A percentile compares a stretch with the other conserved stretches of the same genome.
These are phyloP conservation scores for Tetraselmis chui DNA, from an alignment of 139 green algal genomes.

Conservation along the genomic window DNA sequence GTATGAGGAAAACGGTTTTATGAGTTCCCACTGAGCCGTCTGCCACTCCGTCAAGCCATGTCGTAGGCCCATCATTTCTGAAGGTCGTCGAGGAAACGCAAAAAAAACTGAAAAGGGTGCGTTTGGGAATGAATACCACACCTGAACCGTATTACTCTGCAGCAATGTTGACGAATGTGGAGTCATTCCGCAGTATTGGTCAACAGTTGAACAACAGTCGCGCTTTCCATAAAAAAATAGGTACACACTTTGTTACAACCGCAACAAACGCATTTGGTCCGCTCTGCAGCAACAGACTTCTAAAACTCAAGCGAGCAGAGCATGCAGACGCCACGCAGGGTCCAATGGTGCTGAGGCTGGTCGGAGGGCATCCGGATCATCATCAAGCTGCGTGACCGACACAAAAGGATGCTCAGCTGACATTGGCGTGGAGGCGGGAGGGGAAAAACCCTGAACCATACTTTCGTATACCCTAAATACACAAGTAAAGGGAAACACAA, in stretches of 20 bases:
- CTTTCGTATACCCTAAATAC: too few species aligned
- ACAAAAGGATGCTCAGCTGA: background rate
- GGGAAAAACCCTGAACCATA: too few species aligned
- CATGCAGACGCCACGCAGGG: constrained; percentile 59
- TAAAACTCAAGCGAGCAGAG: constrained; percentile 26
- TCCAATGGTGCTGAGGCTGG: constrained; percentile 57
- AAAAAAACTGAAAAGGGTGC: too few species aligned
- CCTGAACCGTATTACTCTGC: too few species aligned
- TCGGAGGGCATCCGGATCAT: constrained; percentile 54
- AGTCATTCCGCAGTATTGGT: background rate
- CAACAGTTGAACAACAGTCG: too few species aligned
- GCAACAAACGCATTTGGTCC: background rate
- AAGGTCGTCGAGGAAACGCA: too few species aligned
- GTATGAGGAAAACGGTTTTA: too few species aligned
- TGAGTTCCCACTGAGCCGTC: too few species aligned
- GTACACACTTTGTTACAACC: background rate
- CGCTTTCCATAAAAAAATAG: too few species aligned
- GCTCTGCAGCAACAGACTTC: background rate
- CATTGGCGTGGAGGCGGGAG: background rate
- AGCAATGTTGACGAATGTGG: background rate
- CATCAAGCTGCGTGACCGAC: constrained; percentile 31
- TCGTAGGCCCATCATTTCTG: too few species aligned
- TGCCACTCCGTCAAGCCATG: too few species aligned
- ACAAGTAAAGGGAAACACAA: background rate
- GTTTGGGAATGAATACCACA: too few species aligned